These are phyloP conservation scores for Puccinia horiana DNA, from an alignment of 1,284 basidiomycete genomes.

Conservation along the genomic window DNA sequence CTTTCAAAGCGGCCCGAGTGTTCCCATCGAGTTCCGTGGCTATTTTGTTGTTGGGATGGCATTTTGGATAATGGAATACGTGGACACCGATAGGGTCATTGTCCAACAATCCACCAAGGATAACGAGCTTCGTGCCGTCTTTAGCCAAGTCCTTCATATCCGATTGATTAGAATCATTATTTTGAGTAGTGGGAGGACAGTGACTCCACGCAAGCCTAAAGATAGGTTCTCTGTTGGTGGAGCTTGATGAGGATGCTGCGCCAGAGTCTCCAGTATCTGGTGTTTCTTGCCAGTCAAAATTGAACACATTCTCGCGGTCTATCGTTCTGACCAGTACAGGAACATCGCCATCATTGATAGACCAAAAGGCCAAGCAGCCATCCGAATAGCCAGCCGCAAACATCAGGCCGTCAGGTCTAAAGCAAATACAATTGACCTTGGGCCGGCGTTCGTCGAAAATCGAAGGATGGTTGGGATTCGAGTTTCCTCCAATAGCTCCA, in stretches of 20 bases:
- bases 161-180: conserved; percentile 50
- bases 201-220: conserved; percentile 83
- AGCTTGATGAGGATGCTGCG: conserved; percentile 51
- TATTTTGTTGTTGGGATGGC: conserved; percentile 61
- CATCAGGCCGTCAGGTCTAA: conserved; percentile 65
- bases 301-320: conserved; percentile 62
- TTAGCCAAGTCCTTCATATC: conserved; percentile 56
- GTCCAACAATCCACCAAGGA: conserved; percentile 72
- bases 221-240: conserved; percentile 70
- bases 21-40: conserved; percentile 62
- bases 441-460: conserved; percentile 72
- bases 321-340: conserved; percentile 78
- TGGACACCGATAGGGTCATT: conserved; percentile 70
- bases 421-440: conserved; percentile 70
- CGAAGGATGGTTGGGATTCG: conserved; percentile 63
- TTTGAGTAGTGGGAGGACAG: conserved; percentile 55
- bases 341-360: conserved; percentile 74
- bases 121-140: conserved; percentile 71
- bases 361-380: conserved; percentile 84
- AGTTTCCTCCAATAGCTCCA: conserved; percentile 76
- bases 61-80: conserved; percentile 71
- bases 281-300: conserved; percentile 52
- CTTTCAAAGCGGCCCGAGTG: conserved; percentile 69
- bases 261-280: conserved; percentile 60
- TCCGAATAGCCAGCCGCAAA: conserved; percentile 77